Base-by-base conservation (phyloP, 2,329 filamentous ascomycete species). In the Aspergillus puulaauensis region DNA sequence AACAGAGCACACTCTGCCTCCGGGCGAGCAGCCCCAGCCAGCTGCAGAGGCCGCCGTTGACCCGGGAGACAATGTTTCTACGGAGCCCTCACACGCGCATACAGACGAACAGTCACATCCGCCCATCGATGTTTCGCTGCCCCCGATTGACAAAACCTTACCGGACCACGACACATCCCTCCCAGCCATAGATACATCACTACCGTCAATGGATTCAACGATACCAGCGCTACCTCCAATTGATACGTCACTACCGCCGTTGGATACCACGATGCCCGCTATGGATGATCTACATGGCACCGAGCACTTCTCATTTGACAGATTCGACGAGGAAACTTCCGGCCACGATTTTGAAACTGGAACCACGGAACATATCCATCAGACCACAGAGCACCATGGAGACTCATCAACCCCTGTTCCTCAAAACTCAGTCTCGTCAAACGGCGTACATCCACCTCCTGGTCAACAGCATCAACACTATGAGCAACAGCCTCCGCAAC, bases 341-440 rank as follows among this genome's bases (percentile, higher is more conserved):
- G 51, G 27, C 15, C 23, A 44, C 17, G 62, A 51, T 24, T 12
- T 35, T 27, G 54, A 45, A 43, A 46, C 58, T 48, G 49, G 52
- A 35, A 31, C 60, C 23, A 52, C 61, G 37, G 59, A 61, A 12
- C 55, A 59, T 23, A 63, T 65, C 12, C 60, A 66, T 56, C 65
- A 67, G 14, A 52, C 60, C 41, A 52, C 35, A 15, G 65, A 66
- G 24, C 69, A 69, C 15, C 49, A 60, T 5, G 61, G 60, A n/a
- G 61, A 64, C 33, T 58, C 75, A 73, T 70, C 59, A 4, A 75
- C 64, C 61, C 75, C 69, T 64, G 77, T 68, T 59, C 71, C 78
- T 61, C 73, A 75, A 33, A 79, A 79, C 62, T 77, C 79, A 15
- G 73, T 77, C 55, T 70, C 75, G 17, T 76, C 77, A 51, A 80